A percentile compares a stretch with the other conserved stretches of the same genome.
Conservation (phyloP, 257 asterid genomes). For the Solanum tarapatanum region DNA sequence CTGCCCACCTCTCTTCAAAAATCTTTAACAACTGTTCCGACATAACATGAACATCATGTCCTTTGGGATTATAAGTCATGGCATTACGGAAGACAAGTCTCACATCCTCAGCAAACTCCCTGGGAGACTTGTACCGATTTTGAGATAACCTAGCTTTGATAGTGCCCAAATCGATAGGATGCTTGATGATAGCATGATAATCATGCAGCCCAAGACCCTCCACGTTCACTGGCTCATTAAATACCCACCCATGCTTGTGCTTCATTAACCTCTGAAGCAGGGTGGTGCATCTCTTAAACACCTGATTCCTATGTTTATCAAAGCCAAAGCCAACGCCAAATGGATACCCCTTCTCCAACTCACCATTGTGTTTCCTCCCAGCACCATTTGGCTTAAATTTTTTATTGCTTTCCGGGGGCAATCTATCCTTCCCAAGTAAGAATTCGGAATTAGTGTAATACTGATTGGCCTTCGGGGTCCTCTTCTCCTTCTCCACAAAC, state of each 20-base stretch:
- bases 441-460: slow-evolving; percentile 5
- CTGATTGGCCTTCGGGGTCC: slow-evolving; percentile 16
- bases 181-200: slow-evolving; percentile 11
- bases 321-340: not conserved
- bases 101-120: slow-evolving; percentile 12
- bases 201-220: slow-evolving; percentile 6
- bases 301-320: not conserved
- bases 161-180: slow-evolving; percentile 17
- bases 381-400: slow-evolving; percentile 8
- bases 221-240: slow-evolving; percentile 8
- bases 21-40: slow-evolving; percentile 7
- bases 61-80: slow-evolving; percentile 19
- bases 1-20: slow-evolving; percentile 17
- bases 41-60: slow-evolving; percentile 19
- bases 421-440: slow-evolving; percentile 12
- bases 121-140: slow-evolving; percentile 6
- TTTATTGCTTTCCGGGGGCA: slow-evolving; percentile 10
- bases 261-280: slow-evolving; percentile 8
- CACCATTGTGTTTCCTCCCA: not conserved
- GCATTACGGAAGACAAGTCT: slow-evolving; percentile 10
- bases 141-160: slow-evolving; percentile 6
- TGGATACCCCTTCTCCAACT: not conserved
- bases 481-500: slow-evolving; percentile 6
- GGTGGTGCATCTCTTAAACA: slow-evolving; percentile 3
- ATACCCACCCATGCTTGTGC: slow-evolving; percentile 12